Evolutionary conservation across 225 moss, liverwort and hornwort genomes (phyloP), one percentile per base, ranked within the genome.

Genomic region (Marchantia paleacea): DNA sequence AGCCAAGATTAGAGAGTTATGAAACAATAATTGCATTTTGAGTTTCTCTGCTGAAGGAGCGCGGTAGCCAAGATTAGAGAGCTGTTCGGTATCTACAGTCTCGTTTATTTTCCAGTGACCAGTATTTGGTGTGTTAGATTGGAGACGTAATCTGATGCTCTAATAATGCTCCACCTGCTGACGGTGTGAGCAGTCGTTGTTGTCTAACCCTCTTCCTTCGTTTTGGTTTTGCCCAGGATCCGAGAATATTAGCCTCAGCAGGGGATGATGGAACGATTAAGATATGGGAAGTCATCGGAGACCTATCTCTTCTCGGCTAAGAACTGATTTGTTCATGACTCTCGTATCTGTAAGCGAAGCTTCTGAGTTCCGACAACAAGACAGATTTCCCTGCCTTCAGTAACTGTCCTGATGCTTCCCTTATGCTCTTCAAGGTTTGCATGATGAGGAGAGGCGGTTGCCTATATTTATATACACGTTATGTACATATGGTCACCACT

Each of bases 281-380:
- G 83, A 91, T 99, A 24, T 97, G 97, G 97, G 92, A 97, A 80
- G 28, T 97, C 26, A 80, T 91, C 52, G 97, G 97, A 80, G 92
- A 91, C 64, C 30, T 84, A 12, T 60, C 61, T 49, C 2, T 53
- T 5, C 26, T 39, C 31, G 26, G 75, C 52, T 82, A 16, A 78
- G 28, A 73, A 30, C 26, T 52, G 13, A 60, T 62, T 12, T 55
- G 15, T 58, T 47, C 0, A 6, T 19, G 4, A 57, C 64, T 39
- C 25, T 61, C 62, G 39, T 26, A 61, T 39, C 8, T 31, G 39
- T n/a, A n/a, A 5, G 39, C 31, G 14, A 29, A 53, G 7, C 25
- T 75, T 58, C 30, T 18, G 55, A 22, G 12, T 31, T 25, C 26
- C 2, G 11, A 0, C 19, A 24, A n/a, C 51, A 53, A 52, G 29